Evolutionary conservation across 2,329 filamentous ascomycete species (phyloP), one percentile per base, ranked within the genome.

Genomic region (Cordyceps cateniannulata): DNA sequence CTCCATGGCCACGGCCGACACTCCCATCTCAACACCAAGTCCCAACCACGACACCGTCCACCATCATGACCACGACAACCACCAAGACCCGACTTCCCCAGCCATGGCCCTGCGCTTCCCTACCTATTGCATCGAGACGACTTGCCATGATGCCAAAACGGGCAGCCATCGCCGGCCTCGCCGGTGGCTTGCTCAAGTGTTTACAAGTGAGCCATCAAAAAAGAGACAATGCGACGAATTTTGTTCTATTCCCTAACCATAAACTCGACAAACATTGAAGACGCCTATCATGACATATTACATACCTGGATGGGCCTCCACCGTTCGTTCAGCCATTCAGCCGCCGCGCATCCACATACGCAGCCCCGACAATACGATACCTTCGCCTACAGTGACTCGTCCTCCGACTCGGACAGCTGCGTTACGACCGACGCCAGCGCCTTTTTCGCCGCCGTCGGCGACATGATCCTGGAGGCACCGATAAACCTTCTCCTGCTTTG

Each of bases 401-500:
- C 51, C 9, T 40, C 12, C 14, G 22, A 47, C 38, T 24, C 16
- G 2, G 25, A 27, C n/a, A 7, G 42, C 42, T 45, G 42, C 42
- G 3, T 3, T 8, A 10, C 42, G 5, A 55, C 44, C 14, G 45
- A 45, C 8, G 9, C 20, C 2, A 8, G 22, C 9, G 29, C 24
- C 16, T 62, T 59, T 47, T 20, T 7, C 12, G 49, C 27, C 9
- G 40, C 45, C 3, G 20, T 62, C n/a, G 55, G 55, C n/a, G 27
- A 62, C 16, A 73, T 69, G 24, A 45, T 75, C 10, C 66, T 68
- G 25, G 69, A 68, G 0, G 73, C 72, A 67, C 85, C 81, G 76
- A 72, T 90, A 72, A 90, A 90, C 66, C 66, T 85, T 51, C 74
- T 90, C 52, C 77, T 90, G 55, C 71, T 90, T 42, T 90, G 90